Base-by-base conservation (phyloP, 768 basidiomycete species). In the Agaricus subrufescens region DNA sequence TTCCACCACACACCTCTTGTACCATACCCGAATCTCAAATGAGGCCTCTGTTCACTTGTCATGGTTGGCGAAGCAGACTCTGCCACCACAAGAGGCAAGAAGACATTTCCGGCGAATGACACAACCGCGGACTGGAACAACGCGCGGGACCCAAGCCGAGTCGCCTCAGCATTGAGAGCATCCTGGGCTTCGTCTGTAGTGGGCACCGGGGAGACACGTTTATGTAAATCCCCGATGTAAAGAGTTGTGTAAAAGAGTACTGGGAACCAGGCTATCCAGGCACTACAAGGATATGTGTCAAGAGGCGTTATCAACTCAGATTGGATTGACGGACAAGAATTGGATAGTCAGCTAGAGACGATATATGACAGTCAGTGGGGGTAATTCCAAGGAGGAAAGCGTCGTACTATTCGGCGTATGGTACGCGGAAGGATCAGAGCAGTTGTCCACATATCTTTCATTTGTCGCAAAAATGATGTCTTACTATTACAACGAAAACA, bases 241-340 rank as follows among this genome's bases (percentile, higher is more conserved):
- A 91, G 74, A 1, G 89, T 88, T 3, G 86, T 87, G 73, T 93
- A 95, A 71, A 95, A 94, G 1, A 96, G 76, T 26, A 94, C 72
- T 0, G 95, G 94, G 65, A 96, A 97, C 96, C 96, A 98, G 7
- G 83, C 89, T 57, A 94, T 77, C 85, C 85, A 95, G 11, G 85
- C 80, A 58, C 91, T 92, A 54, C 10, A 15, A 34, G 23, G 9
- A 43, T 27, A 4, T 26, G 27, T 44, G 31, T 46, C 25, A 51
- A 23, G 19, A 8, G 44, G 45, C 10, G 34, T 38, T n/a, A 19
- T 40, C 9, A 46, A 48, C 39, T 47, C 4, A 50, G 50, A 46
- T 2, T 34, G 37, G 6, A 23, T 40, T n/a, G 27, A 70, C 85
- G 63, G 66, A 91, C 86, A 91, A 90, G 68, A 90, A 89, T 70